These are phyloP conservation scores for Candolleomyces efflorescens DNA, from an alignment of 768 basidiomycete species.

Conservation along the genomic window DNA sequence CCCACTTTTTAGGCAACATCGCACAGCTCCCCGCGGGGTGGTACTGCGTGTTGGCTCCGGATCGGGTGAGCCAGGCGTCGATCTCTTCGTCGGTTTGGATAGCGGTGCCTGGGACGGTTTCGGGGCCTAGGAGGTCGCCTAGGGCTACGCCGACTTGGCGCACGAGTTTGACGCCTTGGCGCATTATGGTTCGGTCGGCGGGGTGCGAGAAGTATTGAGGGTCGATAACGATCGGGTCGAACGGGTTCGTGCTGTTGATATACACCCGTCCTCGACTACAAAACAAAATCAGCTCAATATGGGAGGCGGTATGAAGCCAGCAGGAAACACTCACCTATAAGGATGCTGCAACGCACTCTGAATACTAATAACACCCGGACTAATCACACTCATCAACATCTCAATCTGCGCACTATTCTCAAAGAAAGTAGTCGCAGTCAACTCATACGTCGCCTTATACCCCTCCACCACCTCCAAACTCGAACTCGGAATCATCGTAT, in stretches of 20 bases:
- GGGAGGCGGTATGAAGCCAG: too few species aligned
- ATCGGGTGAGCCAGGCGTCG: conserved; percentile 45
- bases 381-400: conserved; percentile 39
- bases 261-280: conserved; percentile 54
- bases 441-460: conserved; percentile 49
- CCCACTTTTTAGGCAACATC: conserved; percentile 25
- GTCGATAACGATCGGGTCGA: conserved; percentile 59
- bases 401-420: conserved; percentile 50
- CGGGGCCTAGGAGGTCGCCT: conserved; percentile 28
- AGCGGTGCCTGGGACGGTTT: conserved; percentile 17
- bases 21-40: conserved; percentile 42
- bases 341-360: conserved; percentile 67
- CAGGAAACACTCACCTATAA: conserved; percentile 20
- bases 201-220: conserved; percentile 54
- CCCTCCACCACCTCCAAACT: conserved; percentile 39
- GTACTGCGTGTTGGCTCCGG: conserved; percentile 46
- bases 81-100: conserved; percentile 50
- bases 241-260: conserved; percentile 58
- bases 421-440: conserved; percentile 34
- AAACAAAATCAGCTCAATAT: too few species aligned
- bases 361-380: conserved; percentile 36
- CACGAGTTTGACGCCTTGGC: conserved; percentile 59
- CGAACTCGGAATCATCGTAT: too few species aligned
- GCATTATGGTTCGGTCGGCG: conserved; percentile 42
- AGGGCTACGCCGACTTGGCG: conserved; percentile 52